phyloP scores from a whole-genome alignment of 139 green algal species.

The Volvox africanus region DNA sequence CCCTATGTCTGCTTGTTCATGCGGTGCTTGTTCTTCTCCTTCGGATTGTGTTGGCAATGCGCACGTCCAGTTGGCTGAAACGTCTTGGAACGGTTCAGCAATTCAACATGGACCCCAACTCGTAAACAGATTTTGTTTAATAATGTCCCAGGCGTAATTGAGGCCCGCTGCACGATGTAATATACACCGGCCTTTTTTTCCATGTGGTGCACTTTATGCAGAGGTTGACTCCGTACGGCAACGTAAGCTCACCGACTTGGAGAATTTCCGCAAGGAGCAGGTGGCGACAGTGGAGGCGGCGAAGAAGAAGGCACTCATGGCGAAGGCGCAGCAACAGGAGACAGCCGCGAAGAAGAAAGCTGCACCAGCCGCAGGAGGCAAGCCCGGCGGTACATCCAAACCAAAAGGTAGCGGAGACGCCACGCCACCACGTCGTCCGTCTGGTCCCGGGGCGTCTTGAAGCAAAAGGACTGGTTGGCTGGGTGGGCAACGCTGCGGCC shows the following conservation, averaged over 20 bases:
- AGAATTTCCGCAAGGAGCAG: slow-evolving; percentile 58
- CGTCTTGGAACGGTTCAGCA: no score
- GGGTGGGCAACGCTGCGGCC: no score
- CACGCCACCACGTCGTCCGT: slow-evolving; percentile 4
- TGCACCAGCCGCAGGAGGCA: not conserved
- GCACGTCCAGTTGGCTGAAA: no score
- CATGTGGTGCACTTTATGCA: not conserved
- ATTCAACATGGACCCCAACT: no score
- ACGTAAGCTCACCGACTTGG: slow-evolving; percentile 60
- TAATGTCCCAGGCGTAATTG: no score
- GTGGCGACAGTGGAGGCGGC: slow-evolving; percentile 53
- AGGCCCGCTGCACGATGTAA: no score
- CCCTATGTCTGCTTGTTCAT: no score
- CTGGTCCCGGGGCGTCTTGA: not conserved
- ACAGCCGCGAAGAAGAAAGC: slow-evolving; percentile 40
- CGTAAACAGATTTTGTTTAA: no score
- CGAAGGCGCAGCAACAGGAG: slow-evolving; percentile 44
- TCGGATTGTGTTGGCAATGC: no score
- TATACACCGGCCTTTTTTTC: no score
- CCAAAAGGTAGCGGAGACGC: not conserved
- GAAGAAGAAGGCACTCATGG: slow-evolving; percentile 53
- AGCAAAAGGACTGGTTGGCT: no score
- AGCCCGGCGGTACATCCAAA: not conserved
- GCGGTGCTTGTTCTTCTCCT: no score
- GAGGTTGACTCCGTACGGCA: slow-evolving; percentile 55